phyloP scores from a whole-genome alignment of 768 basidiomycete species.

The Calocera cornea region DNA sequence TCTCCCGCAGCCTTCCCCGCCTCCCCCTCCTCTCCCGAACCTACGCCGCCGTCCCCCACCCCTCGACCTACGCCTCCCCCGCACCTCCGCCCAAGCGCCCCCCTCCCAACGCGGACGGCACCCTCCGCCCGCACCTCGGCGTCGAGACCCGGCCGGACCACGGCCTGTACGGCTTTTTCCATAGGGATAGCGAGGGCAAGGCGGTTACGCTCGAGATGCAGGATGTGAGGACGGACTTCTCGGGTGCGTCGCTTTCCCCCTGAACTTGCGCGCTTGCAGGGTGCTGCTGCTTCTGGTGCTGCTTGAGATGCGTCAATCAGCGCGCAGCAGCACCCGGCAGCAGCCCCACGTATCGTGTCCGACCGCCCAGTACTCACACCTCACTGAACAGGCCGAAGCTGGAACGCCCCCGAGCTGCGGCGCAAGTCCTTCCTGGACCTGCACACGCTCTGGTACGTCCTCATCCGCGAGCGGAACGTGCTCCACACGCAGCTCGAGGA shows the following conservation, averaged over 20 bases:
- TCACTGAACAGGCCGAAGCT: constrained; percentile 56
- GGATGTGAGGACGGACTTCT: constrained; percentile 10
- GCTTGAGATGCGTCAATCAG: constrained; percentile 20
- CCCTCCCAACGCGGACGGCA: constrained; percentile 12
- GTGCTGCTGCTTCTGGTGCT: constrained; percentile 21
- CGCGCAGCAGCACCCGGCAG: too few relatives aligned
- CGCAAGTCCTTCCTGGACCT: constrained; percentile 85
- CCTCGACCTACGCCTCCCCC: neutral
- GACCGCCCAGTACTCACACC: too few relatives aligned
- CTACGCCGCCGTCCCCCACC: neutral
- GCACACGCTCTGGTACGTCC: constrained; percentile 89
- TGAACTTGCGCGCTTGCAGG: too few relatives aligned
- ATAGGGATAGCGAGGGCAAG: constrained; percentile 37
- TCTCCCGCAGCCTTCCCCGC: neutral
- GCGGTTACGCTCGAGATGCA: constrained; percentile 20
- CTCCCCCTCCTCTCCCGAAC: neutral
- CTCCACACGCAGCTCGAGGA: constrained; percentile 80
- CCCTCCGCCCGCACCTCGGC: constrained; percentile 33
- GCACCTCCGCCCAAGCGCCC: neutral
- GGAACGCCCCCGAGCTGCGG: constrained; percentile 75
- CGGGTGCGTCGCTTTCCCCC: constrained; percentile 6
- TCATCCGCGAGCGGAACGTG: constrained; percentile 77
- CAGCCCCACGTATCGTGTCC: too few relatives aligned
- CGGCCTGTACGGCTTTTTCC: constrained; percentile 67
- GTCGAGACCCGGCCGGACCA: constrained; percentile 44